A percentile compares a stretch with the other conserved stretches of the same genome.
phyloP scores from a whole-genome alignment of 371 early-diverging fungal genomes.

The Mortierella sp. region DNA sequence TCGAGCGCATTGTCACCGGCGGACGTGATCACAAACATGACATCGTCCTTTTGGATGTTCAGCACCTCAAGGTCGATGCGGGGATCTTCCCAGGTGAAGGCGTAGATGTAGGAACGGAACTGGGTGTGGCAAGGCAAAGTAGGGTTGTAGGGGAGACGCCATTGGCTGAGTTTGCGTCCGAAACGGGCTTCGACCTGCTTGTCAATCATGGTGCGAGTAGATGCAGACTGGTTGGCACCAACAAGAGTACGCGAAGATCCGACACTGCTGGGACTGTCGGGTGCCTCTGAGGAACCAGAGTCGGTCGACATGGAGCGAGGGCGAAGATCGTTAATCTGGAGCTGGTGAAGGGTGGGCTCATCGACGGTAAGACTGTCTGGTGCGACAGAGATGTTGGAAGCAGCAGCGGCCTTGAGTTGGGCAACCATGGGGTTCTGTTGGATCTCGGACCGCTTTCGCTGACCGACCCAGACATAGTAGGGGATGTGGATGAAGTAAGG shows the following conservation, averaged over 20 bases:
- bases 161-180: slow-evolving; percentile 61
- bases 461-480: slow-evolving; percentile 89
- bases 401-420: slow-evolving; percentile 5
- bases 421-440: slow-evolving; percentile 2
- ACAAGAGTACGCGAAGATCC: slow-evolving; percentile 56
- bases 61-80: slow-evolving; percentile 80
- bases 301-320: slow-evolving; percentile 55
- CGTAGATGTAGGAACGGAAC: slow-evolving; percentile 88
- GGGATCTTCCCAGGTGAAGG: slow-evolving; percentile 93
- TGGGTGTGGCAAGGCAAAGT: slow-evolving; percentile 75
- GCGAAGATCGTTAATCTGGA: slow-evolving; percentile 27
- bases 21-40: slow-evolving; percentile 86
- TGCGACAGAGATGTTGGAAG: neutral
- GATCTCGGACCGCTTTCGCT: slow-evolving; percentile 36
- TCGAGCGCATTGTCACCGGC: slow-evolving; percentile 91
- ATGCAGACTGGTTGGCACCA: slow-evolving; percentile 23
- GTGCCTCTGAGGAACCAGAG: slow-evolving; percentile 37
- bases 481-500: slow-evolving; percentile 86
- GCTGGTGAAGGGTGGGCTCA: slow-evolving; percentile 27
- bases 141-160: slow-evolving; percentile 80
- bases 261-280: slow-evolving; percentile 60
- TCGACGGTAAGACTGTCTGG: slow-evolving; percentile 4
- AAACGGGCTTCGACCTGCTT: slow-evolving; percentile 27
- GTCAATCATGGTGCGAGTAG: slow-evolving; percentile 20
- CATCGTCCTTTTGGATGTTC: slow-evolving; percentile 75